Evolutionary conservation across 2,329 filamentous ascomycete genomes (phyloP), one percentile per base, ranked within the genome.

Genomic region (Hymenoscyphus salicellus): DNA sequence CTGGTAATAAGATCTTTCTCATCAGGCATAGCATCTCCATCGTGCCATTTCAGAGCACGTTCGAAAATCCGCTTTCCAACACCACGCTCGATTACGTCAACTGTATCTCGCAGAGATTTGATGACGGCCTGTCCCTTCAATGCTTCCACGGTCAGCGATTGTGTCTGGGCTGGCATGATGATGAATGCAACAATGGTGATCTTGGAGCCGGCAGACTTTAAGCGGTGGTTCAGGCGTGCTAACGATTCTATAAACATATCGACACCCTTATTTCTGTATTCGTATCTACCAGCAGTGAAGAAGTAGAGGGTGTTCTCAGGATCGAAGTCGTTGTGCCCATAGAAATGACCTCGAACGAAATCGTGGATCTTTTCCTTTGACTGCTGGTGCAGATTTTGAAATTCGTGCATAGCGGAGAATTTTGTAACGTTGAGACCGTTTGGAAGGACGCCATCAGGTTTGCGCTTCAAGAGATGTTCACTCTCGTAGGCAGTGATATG

Each of bases 171-270:
- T 2, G 95, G 95, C 92, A 99, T 96, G 77, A 99, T 98, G 78
- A 99, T 91, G 77, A 99, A 99, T 23, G 95, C 94, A 20, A 99
- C 94, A 7, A 99, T 90, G 0, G 95, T 98, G 76, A 89, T 93
- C 79, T 95, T 96, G 72, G 92, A 96, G 58, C 92, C 92, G 7
- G 88, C 79, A 60, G 80, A 79, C 84, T 98, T 98, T 75, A 99
- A 86, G 46, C 90, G 87, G 81, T 98, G 93, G 79, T 99, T 99
- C 73, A 99, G 81, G 55, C 95, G 91, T 32, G 95, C 95, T 68
- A 99, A 82, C 3, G 93, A 95, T 79, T 99, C 95, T 71, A 99
- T 96, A 78, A 98, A 99, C 95, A 99, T 98, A 78, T 99, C 95
- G 10, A 97, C 94, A 75, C 95, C 95, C 80, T 99, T 99, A 76